phyloP scores from a whole-genome alignment of 768 basidiomycete species.

The Dacryopinax spathularia region DNA sequence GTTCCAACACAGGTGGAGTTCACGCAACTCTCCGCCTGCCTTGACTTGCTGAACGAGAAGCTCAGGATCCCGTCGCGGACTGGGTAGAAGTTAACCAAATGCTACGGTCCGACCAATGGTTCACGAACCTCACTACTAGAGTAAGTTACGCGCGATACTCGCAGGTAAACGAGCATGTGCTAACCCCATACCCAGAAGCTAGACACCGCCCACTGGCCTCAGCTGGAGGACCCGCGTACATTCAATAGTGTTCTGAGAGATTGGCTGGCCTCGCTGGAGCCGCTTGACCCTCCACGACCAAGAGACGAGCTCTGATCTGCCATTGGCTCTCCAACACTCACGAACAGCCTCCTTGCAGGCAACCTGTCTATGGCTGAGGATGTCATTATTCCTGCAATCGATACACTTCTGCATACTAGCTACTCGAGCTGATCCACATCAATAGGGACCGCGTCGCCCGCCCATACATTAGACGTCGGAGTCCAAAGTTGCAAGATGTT shows the following conservation, averaged over 20 bases:
- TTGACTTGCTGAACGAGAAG: not conserved
- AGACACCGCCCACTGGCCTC: slow-evolving; percentile 50
- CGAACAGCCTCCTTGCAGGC: slow-evolving; percentile 7
- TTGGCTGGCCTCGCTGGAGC: slow-evolving; percentile 32
- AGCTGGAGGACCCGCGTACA: slow-evolving; percentile 41
- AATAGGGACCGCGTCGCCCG: slow-evolving; percentile 73
- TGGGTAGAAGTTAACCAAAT: slow-evolving; percentile 26
- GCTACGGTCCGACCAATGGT: slow-evolving; percentile 20
- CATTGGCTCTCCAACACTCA: not conserved
- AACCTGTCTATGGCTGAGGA: no score
- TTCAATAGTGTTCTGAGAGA: slow-evolving; percentile 39
- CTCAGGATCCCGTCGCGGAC: slow-evolving; percentile 33
- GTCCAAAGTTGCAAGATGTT: slow-evolving; percentile 97
- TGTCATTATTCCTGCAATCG: no score
- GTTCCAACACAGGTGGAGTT: slow-evolving; percentile 27
- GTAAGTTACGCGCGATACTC: slow-evolving; percentile 16
- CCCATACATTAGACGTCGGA: slow-evolving; percentile 87
- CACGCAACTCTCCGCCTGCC: not conserved
- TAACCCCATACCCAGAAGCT: slow-evolving; percentile 31
- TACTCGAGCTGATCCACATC: slow-evolving; percentile 76
- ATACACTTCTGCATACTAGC: slow-evolving; percentile 59
- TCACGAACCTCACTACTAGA: slow-evolving; percentile 26
- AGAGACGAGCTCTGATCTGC: not conserved
- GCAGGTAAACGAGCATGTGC: not conserved
- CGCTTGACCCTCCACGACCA: slow-evolving; percentile 5